phyloP scores from a whole-genome alignment of 331 rosid genomes.

The Ulmus americana region DNA sequence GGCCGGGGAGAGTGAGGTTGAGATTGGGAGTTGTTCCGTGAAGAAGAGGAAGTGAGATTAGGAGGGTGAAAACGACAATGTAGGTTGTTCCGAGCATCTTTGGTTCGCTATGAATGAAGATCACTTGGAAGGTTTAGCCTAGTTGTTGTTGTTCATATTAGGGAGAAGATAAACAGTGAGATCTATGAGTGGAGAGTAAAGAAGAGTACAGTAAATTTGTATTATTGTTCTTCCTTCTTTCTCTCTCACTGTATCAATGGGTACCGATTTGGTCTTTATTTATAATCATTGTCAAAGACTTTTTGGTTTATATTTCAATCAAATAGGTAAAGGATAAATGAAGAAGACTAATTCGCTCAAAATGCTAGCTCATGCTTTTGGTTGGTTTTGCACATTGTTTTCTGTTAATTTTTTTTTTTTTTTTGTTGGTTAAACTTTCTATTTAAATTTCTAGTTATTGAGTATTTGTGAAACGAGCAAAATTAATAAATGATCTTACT shows the following conservation, averaged over 20 bases:
- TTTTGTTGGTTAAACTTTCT: background rate
- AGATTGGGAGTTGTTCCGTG: conserved; percentile 30
- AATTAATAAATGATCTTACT: too few species aligned
- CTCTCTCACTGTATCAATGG: conserved; percentile 24
- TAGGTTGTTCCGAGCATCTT: conserved; percentile 51
- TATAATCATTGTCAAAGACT: conserved; percentile 28
- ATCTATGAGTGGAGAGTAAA: conserved; percentile 9
- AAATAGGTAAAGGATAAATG: background rate
- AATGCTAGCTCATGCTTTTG: too few species aligned
- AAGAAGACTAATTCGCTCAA: background rate
- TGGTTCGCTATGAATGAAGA: conserved; percentile 11
- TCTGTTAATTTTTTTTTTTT: background rate
- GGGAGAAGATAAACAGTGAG: background rate
- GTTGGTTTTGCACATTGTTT: too few species aligned
- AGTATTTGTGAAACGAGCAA: too few species aligned
- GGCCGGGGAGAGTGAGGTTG: conserved; percentile 79
- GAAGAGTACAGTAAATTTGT: conserved; percentile 12
- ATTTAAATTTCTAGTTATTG: background rate
- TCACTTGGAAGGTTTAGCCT: too few species aligned
- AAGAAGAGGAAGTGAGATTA: conserved; percentile 32
- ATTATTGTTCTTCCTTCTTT: background rate
- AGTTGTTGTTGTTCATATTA: too few species aligned
- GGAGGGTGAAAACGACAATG: conserved; percentile 44
- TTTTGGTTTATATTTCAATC: conserved; percentile 7
- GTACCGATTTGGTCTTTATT: conserved; percentile 18